Evolutionary conservation across 805 yeast genomes (phyloP).

Genomic region (Teunomyces atbi): DNA sequence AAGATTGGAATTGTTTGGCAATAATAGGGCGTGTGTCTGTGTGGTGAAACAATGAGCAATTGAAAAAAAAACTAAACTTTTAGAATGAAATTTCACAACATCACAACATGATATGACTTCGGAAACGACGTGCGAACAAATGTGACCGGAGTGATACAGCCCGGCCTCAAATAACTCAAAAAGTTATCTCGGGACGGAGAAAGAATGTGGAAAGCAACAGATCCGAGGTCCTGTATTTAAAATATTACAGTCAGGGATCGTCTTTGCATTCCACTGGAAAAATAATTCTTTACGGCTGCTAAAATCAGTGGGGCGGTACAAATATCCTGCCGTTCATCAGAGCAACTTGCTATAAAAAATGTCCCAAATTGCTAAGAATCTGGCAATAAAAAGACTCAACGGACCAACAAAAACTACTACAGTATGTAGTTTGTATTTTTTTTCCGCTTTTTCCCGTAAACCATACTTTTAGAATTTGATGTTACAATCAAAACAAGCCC

Average conservation of each 20-base stretch:
- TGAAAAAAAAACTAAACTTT: neutral
- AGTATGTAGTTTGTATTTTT: neutral
- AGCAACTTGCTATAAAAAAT: no score
- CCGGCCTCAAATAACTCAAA: neutral
- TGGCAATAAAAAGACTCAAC: neutral
- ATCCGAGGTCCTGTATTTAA: neutral
- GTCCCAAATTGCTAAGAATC: no score
- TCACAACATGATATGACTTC: neutral
- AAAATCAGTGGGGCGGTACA: neutral
- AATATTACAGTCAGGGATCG: neutral
- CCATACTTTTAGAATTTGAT: neutral
- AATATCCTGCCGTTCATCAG: no score
- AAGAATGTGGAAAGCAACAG: neutral
- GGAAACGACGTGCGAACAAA: no score
- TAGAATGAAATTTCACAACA: neutral
- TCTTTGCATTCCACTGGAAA: neutral
- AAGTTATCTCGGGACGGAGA: neutral
- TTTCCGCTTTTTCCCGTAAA: neutral
- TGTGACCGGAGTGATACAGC: neutral
- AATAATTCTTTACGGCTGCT: neutral
- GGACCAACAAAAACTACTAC: neutral
- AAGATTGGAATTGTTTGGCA: neutral
- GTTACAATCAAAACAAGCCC: neutral
- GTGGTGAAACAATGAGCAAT: no score
- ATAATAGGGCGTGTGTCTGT: no score